Percentiles rank a stretch among this genome's conserved stretches.
Evolutionary conservation across 768 basidiomycete species (phyloP).

Genomic region (Auricularia heimuer): DNA sequence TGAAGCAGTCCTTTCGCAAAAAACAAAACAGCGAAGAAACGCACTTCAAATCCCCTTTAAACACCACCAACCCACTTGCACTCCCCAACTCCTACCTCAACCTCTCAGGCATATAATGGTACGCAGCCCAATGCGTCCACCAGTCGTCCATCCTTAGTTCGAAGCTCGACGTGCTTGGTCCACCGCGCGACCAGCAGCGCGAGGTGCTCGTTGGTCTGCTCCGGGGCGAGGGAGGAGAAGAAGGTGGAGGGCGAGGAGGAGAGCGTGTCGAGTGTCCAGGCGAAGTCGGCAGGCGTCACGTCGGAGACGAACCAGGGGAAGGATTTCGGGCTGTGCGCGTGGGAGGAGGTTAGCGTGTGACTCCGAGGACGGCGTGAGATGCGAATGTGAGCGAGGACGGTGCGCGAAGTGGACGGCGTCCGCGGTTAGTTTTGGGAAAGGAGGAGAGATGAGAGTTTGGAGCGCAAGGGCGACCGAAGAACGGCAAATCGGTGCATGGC

Average conservation of each 20-base stretch:
- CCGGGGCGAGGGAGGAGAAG: conserved; percentile 27
- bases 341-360: background rate
- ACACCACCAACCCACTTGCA: conserved; percentile 61
- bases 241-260: conserved; percentile 49
- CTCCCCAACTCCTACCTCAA: conserved; percentile 40
- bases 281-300: conserved; percentile 82
- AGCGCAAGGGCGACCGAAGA: too few relatives aligned
- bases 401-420: too few relatives aligned
- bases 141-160: conserved; percentile 45
- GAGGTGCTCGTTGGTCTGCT: conserved; percentile 31
- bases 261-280: conserved; percentile 32
- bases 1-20: too few relatives aligned
- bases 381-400: too few relatives aligned
- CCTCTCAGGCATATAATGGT: conserved; percentile 56
- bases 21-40: conserved; percentile 18
- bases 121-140: conserved; percentile 69
- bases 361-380: too few relatives aligned
- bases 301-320: conserved; percentile 98
- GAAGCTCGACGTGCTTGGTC: conserved; percentile 66
- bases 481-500: too few relatives aligned
- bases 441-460: too few relatives aligned
- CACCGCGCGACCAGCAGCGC: conserved; percentile 57
- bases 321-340: conserved; percentile 61
- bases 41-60: conserved; percentile 93
- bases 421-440: too few relatives aligned